Evolutionary conservation across 129 eudicot species (phyloP), one percentile per base, ranked within the genome.

Genomic region (Tagetes erecta): DNA sequence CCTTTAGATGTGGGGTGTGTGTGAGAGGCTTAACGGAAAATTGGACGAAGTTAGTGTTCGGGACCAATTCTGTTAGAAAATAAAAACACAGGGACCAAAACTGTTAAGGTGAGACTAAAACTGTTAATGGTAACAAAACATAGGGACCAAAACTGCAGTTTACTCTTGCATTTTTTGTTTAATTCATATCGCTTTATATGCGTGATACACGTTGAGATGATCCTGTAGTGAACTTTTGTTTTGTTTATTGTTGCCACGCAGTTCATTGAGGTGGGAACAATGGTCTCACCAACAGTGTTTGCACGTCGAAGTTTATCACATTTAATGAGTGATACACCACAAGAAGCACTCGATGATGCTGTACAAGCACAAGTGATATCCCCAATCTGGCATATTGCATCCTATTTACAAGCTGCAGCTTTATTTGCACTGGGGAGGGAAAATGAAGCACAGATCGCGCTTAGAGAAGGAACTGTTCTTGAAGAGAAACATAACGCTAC

Each of bases 301-400:
- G 89, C 96, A 60, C 92, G 98, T n/a, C 90, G 98, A 45, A 90
- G 98, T 67, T 67, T 93, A 67, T 81, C 92, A 35, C 78, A 93
- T 82, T 72, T 93, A 55, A 86, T 90, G 92, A 86, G 60, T 30
- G 95, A 93, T 14, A 83, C 74, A 88, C 92, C 96, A 10, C 85
- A 83, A 76, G 96, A 89, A 72, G 98, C 98, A 27, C 89, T 93
- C 20, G 80, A 87, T 2, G 98, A 93, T 76, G 98, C 96, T 31
- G 84, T 87, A 50, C 96, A 93, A 81, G 98, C 98, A 62, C 98
- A 93, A 80, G 96, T 90, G 0, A 87, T 90, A 72, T 90, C 92
- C 3, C 98, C 96, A 14, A 88, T 86, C 78, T 93, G 98, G 98
- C 91, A 90, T 63, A 86, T 90, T 5, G 98, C 98, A 3, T 93